phyloP scores from a whole-genome alignment of 1,284 basidiomycete species.

The Ceratobasidium sp. region DNA sequence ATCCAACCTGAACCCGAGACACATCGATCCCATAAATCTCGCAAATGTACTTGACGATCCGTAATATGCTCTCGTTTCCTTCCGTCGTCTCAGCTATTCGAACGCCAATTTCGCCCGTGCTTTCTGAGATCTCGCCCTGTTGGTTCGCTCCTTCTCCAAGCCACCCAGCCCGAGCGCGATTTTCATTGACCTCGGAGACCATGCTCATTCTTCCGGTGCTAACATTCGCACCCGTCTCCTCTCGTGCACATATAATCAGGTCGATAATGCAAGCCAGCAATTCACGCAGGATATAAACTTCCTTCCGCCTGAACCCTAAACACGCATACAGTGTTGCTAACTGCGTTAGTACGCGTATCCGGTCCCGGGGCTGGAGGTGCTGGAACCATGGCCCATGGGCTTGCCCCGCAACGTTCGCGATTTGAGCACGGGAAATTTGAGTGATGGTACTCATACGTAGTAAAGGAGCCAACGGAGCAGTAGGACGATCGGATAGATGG shows the following conservation, averaged over 20 bases:
- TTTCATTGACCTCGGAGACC: not conserved
- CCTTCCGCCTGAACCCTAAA: constrained; percentile 81
- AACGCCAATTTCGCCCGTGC: constrained; percentile 65
- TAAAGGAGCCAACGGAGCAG: constrained; percentile 55
- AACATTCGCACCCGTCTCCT: constrained; percentile 48
- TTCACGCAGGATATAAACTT: constrained; percentile 83
- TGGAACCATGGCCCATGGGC: constrained; percentile 85
- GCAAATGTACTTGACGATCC: constrained; percentile 73
- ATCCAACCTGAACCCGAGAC: constrained; percentile 58
- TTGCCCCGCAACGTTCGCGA: constrained; percentile 67
- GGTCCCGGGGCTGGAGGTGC: constrained; percentile 75
- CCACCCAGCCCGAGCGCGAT: constrained; percentile 12
- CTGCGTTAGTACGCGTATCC: constrained; percentile 70
- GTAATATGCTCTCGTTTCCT: constrained; percentile 79
- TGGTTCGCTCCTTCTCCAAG: not conserved
- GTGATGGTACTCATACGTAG: constrained; percentile 66
- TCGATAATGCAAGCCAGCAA: constrained; percentile 79
- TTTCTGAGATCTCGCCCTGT: constrained; percentile 43
- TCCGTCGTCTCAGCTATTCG: constrained; percentile 71
- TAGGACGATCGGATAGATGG: constrained; percentile 47
- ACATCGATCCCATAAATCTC: constrained; percentile 79
- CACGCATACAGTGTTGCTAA: constrained; percentile 76
- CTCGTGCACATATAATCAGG: constrained; percentile 76
- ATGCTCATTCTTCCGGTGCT: constrained; percentile 24
- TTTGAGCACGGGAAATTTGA: constrained; percentile 68